These are phyloP conservation scores for Filobasidium floriforme DNA, from an alignment of 768 basidiomycete genomes.

Conservation along the genomic window DNA sequence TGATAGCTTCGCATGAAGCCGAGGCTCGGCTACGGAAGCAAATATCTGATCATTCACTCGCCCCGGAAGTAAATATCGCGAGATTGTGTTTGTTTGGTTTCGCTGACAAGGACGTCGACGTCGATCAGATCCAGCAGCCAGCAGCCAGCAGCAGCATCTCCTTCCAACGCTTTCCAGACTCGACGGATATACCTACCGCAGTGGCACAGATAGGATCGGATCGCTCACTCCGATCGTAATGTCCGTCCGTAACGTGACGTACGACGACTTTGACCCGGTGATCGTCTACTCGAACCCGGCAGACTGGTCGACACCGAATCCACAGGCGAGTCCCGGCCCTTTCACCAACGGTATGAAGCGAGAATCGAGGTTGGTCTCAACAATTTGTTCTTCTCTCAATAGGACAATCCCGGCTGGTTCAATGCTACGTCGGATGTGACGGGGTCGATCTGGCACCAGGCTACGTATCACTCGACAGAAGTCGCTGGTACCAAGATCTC, in stretches of 20 bases:
- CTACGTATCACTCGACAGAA: constrained; percentile 41
- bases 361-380: neutral
- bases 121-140: no score
- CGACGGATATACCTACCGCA: no score
- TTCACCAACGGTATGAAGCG: neutral
- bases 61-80: no score
- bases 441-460: constrained; percentile 39
- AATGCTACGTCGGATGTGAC: constrained; percentile 30
- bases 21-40: no score
- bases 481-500: constrained; percentile 29
- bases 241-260: constrained; percentile 28
- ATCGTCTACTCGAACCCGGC: constrained; percentile 29
- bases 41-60: no score
- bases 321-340: constrained; percentile 21
- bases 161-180: no score
- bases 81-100: no score
- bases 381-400: neutral
- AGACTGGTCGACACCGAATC: constrained; percentile 43
- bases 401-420: constrained; percentile 35
- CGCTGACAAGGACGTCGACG: no score
- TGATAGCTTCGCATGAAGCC: no score
- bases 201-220: no score
- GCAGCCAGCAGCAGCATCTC: no score
- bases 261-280: constrained; percentile 45
- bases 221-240: neutral